Base-by-base conservation (phyloP, 176 grass and related monocot species). In the Phragmites australis region DNA sequence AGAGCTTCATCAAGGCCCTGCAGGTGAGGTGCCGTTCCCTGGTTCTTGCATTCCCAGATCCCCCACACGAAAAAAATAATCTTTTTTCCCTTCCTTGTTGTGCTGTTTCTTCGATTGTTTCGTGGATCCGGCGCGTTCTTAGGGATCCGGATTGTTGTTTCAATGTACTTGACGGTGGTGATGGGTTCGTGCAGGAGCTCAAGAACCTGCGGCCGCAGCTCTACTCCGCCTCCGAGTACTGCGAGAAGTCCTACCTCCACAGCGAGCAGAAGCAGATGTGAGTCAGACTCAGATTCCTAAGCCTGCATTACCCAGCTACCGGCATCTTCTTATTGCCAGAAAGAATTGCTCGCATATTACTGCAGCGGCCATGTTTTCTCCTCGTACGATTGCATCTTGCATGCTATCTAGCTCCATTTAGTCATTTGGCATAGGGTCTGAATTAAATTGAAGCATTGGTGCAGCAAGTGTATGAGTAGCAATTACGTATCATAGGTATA, bases 121-220 rank as follows among this genome's bases (percentile, higher is more conserved):
- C n/a, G 17, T 65, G 43, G 58, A 91, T 81, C 52, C 48, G 39
- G 8, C 23, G 9, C n/a, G 60, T 60, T 82, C 60, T 85, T 84
- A 49, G 71, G 21, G 16, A n/a, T 9, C 65, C 14, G 53, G 39
- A 66, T 67, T 77, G 5, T 71, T 27, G 50, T 30, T 72, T 55
- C 47, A 4, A 34, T 6, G 61, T 73, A 29, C 62, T 70, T 80
- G 76, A 52, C 50, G 52, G 8, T 79, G 56, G 25, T 45, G n/a
- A 29, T 81, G 23, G 25, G 23, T 22, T 6, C 52, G 32, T 68
- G 82, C 87, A 96, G 97, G 97, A 99, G 74, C 89, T 99, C 76
- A 99, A 96, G 90, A 99, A 91, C 82, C 61, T 99, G 79, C 90
- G 90, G 22, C 97, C 93, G 71, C 97, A 99, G 83, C 97, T 99